A percentile compares a stretch with the other conserved stretches of the same genome.
Conservation (phyloP, 176 grass and related monocot genomes). For the Lolium multiflorum region DNA sequence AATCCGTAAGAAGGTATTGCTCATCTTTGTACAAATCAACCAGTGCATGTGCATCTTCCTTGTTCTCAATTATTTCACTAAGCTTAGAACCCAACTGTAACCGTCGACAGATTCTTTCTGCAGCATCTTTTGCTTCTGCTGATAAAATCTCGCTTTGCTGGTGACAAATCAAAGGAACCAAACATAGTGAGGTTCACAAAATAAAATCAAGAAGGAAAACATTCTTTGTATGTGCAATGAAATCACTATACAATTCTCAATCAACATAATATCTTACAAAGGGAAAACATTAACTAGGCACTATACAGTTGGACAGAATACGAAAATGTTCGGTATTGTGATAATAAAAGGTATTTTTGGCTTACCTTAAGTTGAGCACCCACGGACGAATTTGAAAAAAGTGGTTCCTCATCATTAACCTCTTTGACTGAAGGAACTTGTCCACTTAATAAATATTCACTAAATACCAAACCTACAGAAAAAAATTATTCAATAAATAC, state of each 20-base stretch:
- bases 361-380: slow-evolving; percentile 63
- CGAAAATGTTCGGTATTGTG: not conserved
- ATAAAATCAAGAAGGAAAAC: not conserved
- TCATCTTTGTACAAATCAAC: slow-evolving; percentile 89
- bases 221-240: not conserved
- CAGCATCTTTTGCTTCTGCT: slow-evolving; percentile 86
- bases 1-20: slow-evolving; percentile 73
- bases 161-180: slow-evolving; percentile 13
- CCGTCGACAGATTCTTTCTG: slow-evolving; percentile 63
- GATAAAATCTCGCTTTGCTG: slow-evolving; percentile 69
- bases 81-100: slow-evolving; percentile 87
- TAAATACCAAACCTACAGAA: slow-evolving; percentile 82
- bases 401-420: slow-evolving; percentile 87
- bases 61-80: slow-evolving; percentile 72
- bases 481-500: slow-evolving; percentile 14
- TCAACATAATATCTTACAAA: not conserved
- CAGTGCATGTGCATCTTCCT: slow-evolving; percentile 82
- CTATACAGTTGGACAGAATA: not conserved
- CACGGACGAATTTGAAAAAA: slow-evolving; percentile 63
- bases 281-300: not conserved
- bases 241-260: not conserved
- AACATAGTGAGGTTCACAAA: slow-evolving; percentile 28
- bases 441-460: slow-evolving; percentile 93
- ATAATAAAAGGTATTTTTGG: not conserved
- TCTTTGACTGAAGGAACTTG: slow-evolving; percentile 91